Percentiles rank a stretch among this genome's conserved stretches.
Evolutionary conservation across 2,329 filamentous ascomycete genomes (phyloP).

Genomic region (Sordariomycetes sp.): DNA sequence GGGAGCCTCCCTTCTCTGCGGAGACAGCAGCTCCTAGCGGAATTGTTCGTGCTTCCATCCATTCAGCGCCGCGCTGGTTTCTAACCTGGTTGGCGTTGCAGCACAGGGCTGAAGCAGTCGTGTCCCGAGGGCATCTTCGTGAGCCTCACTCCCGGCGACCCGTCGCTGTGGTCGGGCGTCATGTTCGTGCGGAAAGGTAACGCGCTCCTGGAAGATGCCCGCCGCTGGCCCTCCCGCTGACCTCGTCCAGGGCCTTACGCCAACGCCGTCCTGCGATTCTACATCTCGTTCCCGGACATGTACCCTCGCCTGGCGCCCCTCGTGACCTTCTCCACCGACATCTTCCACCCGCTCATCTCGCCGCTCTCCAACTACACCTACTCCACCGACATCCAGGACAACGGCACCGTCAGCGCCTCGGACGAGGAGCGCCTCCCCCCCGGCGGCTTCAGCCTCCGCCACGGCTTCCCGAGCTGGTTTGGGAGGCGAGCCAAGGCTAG

Average conservation of each 20-base stretch:
- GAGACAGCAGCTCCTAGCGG: slow-evolving; percentile 66
- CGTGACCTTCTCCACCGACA: slow-evolving; percentile 81
- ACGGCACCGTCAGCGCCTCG: slow-evolving; percentile 70
- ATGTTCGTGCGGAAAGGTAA: slow-evolving; percentile 86
- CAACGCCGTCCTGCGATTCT: slow-evolving; percentile 77
- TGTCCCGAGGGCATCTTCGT: slow-evolving; percentile 84
- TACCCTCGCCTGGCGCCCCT: slow-evolving; percentile 75
- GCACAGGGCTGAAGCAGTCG: slow-evolving; percentile 68
- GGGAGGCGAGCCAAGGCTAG: slow-evolving; percentile 32
- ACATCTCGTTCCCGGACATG: slow-evolving; percentile 72
- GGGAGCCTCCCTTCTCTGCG: slow-evolving; percentile 45
- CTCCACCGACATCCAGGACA: slow-evolving; percentile 64
- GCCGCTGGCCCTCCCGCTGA: not conserved
- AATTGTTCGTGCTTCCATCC: slow-evolving; percentile 53
- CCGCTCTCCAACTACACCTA: slow-evolving; percentile 93
- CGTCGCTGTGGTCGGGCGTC: slow-evolving; percentile 79
- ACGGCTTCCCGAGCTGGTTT: slow-evolving; percentile 90
- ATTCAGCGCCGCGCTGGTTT: slow-evolving; percentile 1
- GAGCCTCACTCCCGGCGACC: slow-evolving; percentile 70
- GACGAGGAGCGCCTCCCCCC: slow-evolving; percentile 78
- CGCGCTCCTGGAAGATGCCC: slow-evolving; percentile 4
- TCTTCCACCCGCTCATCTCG: slow-evolving; percentile 90
- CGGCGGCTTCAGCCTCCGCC: slow-evolving; percentile 79
- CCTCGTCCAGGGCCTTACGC: slow-evolving; percentile 66
- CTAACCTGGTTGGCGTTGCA: slow-evolving; percentile 29